These are phyloP conservation scores for Leishmania braziliensis DNA, from an alignment of 208 protist species.

Conservation along the genomic window DNA sequence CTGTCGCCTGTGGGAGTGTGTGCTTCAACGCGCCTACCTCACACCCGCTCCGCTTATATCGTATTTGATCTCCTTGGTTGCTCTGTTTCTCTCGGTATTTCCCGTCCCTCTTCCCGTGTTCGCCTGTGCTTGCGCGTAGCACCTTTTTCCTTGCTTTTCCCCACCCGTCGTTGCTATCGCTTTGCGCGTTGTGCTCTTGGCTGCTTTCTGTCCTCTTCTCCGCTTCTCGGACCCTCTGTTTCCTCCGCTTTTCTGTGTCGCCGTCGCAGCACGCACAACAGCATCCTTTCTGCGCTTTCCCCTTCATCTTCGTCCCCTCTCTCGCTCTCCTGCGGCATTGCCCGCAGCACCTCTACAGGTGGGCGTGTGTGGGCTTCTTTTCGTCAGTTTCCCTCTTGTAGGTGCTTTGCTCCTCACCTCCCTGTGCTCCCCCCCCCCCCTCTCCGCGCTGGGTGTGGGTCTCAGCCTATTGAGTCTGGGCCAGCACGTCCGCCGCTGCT, in stretches of 20 bases:
- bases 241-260: neutral
- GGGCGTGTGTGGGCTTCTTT: neutral
- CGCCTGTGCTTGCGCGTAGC: neutral
- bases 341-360: neutral
- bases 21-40: neutral
- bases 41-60: neutral
- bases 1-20: neutral
- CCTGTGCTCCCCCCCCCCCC: neutral
- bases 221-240: neutral
- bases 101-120: neutral
- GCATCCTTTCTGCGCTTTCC: neutral
- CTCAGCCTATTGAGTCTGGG: neutral
- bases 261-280: neutral
- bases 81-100: conserved; percentile 5
- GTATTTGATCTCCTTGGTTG: conserved; percentile 5
- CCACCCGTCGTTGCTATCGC: neutral
- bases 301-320: neutral
- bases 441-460: neutral
- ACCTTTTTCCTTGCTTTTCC: neutral
- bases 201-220: neutral
- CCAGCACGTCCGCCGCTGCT: neutral
- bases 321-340: neutral
- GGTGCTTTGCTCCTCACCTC: neutral
- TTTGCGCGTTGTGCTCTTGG: neutral
- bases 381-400: neutral